Conservation (phyloP, 2,329 filamentous ascomycete genomes). For the Ilyonectria mors-panacis region DNA sequence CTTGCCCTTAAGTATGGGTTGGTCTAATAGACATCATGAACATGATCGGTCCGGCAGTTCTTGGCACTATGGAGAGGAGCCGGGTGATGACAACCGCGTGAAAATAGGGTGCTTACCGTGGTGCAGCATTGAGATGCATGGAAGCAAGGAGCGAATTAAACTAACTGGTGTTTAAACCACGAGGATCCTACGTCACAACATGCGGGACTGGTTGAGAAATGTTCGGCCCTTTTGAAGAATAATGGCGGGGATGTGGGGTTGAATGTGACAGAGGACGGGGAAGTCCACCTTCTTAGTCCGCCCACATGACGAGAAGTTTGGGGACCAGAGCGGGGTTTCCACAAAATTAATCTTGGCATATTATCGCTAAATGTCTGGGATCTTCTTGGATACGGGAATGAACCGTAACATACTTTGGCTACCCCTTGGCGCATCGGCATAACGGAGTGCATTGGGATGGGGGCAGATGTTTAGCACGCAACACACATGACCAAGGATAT, state of each 20-base stretch:
- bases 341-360: background rate
- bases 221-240: background rate
- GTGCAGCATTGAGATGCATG: background rate
- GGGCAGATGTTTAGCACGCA: no score
- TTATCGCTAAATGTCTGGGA: background rate
- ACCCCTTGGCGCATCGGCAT: no score
- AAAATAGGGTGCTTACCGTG: background rate
- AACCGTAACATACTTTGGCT: no score
- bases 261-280: background rate
- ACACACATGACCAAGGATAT: no score
- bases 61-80: background rate
- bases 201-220: background rate
- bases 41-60: background rate
- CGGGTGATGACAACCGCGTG: background rate
- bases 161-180: background rate
- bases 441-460: no score
- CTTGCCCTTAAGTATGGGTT: background rate
- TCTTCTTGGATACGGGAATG: background rate
- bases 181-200: background rate
- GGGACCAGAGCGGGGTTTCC: background rate
- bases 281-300: background rate
- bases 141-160: background rate
- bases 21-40: background rate
- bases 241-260: background rate
- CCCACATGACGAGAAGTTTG: background rate